Conservation (phyloP, 2,329 filamentous ascomycete species). For the Diaporthe ilicicola region DNA sequence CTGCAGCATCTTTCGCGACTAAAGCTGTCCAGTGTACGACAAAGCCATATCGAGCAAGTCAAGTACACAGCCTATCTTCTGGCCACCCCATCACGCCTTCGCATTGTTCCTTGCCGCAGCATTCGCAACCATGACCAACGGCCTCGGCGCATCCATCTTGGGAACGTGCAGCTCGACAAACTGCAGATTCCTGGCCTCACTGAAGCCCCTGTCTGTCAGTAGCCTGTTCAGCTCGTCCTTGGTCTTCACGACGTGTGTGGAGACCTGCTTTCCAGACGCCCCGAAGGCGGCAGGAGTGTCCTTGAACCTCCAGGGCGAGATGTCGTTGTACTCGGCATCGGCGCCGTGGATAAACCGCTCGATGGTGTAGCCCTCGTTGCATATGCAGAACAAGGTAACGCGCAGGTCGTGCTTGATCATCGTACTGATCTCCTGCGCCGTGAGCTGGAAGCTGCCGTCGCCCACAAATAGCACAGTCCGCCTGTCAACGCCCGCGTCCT, state of each 20-base stretch:
- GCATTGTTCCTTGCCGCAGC: constrained; percentile 75
- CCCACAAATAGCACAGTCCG: constrained; percentile 88
- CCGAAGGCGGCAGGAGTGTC: constrained; percentile 75
- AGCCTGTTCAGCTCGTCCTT: constrained; percentile 73
- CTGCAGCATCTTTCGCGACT: neutral
- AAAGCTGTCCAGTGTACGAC: no score
- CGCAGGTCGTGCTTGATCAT: constrained; percentile 80
- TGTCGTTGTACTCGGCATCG: constrained; percentile 83
- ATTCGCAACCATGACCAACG: constrained; percentile 74
- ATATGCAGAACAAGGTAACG: constrained; percentile 86
- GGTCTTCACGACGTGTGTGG: constrained; percentile 74
- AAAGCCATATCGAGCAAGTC: no score
- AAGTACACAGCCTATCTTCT: neutral
- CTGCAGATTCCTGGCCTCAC: constrained; percentile 62
- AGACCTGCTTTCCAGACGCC: constrained; percentile 61
- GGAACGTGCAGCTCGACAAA: constrained; percentile 87
- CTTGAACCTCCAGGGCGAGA: constrained; percentile 77
- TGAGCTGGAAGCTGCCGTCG: constrained; percentile 87
- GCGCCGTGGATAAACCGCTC: constrained; percentile 89
- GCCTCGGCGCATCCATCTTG: constrained; percentile 78
- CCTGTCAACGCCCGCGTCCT: constrained; percentile 66
- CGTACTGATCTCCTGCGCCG: constrained; percentile 83
- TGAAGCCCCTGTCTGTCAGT: constrained; percentile 71
- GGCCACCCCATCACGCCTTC: constrained; percentile 42
- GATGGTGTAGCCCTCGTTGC: constrained; percentile 90